Percentiles rank a stretch among this genome's conserved stretches.
phyloP scores from a whole-genome alignment of 768 basidiomycete genomes.

The Mycena indigotica region DNA sequence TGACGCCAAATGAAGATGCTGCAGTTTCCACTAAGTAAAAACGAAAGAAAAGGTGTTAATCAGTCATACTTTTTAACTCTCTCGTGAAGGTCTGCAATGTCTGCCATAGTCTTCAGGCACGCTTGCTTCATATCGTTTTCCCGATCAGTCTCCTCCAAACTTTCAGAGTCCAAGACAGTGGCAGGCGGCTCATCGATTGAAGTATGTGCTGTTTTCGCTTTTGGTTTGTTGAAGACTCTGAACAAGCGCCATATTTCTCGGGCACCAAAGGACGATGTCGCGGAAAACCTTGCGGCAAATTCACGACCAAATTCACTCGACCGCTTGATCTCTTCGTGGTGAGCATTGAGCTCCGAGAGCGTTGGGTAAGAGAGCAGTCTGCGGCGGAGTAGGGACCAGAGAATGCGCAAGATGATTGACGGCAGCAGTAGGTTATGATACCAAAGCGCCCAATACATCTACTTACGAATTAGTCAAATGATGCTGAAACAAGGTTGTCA shows the following conservation, averaged over 20 bases:
- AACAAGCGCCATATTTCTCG: constrained; percentile 58
- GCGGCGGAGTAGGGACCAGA: constrained; percentile 51
- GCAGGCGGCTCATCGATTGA: constrained; percentile 16
- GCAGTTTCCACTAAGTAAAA: background rate
- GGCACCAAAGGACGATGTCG: constrained; percentile 47
- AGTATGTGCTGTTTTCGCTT: constrained; percentile 35
- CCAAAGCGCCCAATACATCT: constrained; percentile 71
- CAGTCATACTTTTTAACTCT: constrained; percentile 59
- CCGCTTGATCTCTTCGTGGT: constrained; percentile 47
- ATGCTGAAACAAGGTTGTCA: constrained; percentile 1
- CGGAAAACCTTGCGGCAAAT: constrained; percentile 47
- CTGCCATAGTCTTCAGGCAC: constrained; percentile 43
- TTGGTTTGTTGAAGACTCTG: constrained; percentile 42
- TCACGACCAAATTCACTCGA: constrained; percentile 57
- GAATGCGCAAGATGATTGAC: constrained; percentile 47
- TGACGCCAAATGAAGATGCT: constrained; percentile 74
- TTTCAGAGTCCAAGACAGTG: constrained; percentile 18
- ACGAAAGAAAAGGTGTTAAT: background rate
- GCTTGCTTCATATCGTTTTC: constrained; percentile 46
- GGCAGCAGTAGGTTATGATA: constrained; percentile 58
- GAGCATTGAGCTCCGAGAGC: constrained; percentile 53
- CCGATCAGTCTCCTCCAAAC: constrained; percentile 34
- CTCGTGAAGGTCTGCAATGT: constrained; percentile 64
- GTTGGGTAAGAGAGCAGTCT: constrained; percentile 58
- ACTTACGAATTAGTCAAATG: background rate